Percentiles rank a stretch among this genome's conserved stretches.
Conservation (phyloP, 2,329 filamentous ascomycete genomes). For the Chaetomium globosum region DNA sequence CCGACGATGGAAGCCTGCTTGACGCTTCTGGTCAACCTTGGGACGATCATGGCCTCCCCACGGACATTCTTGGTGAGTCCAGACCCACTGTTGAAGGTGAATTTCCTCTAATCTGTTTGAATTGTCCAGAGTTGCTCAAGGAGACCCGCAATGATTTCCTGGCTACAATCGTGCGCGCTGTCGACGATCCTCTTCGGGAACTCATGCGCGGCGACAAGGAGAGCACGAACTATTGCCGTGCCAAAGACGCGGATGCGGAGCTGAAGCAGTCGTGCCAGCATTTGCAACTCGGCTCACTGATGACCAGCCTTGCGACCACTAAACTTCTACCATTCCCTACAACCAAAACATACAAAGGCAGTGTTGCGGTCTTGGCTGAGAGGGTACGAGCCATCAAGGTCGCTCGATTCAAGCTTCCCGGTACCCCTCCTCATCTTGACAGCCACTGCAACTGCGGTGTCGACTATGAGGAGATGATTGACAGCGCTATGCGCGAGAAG, state of each 20-base stretch:
- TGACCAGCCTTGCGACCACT: conserved; percentile 30
- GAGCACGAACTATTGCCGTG: conserved; percentile 29
- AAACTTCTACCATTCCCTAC: conserved; percentile 31
- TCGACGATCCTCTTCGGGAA: conserved; percentile 25
- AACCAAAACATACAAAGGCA: conserved; percentile 28
- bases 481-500: conserved; percentile 16
- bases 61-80: conserved; percentile 27
- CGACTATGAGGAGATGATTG: conserved; percentile 28
- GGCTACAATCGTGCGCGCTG: conserved; percentile 24
- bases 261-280: conserved; percentile 33
- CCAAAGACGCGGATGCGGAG: conserved; percentile 23
- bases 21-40: conserved; percentile 31
- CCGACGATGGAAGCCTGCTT: conserved; percentile 26
- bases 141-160: conserved; percentile 26
- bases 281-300: conserved; percentile 36
- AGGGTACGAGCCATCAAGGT: conserved; percentile 69
- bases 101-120: not conserved
- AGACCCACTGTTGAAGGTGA: not conserved
- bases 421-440: conserved; percentile 27
- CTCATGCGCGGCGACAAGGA: conserved; percentile 27
- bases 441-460: conserved; percentile 34
- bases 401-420: conserved; percentile 60
- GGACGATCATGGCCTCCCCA: conserved; percentile 29
- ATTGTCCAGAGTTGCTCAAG: conserved; percentile 28
- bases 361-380: conserved; percentile 50